A percentile compares a stretch with the other conserved stretches of the same genome.
phyloP scores from a whole-genome alignment of 306 rosid species.

The Urtica urens region DNA sequence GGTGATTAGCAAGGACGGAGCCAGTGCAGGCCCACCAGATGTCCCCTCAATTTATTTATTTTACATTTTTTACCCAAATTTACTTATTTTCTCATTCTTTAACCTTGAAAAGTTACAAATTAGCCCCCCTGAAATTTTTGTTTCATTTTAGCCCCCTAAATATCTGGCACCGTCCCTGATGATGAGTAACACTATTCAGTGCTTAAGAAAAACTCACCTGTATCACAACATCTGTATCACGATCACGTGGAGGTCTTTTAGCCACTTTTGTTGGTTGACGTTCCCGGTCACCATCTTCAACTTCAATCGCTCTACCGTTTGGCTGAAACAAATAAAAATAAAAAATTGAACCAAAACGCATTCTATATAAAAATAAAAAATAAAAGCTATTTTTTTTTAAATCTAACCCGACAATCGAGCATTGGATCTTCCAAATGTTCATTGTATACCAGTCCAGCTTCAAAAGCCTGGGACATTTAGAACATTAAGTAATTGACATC shows the following conservation, averaged over 20 bases:
- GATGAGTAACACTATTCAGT: too few species aligned
- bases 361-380: background rate
- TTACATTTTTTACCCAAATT: too few species aligned
- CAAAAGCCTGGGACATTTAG: conserved; percentile 18
- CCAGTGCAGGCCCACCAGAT: too few species aligned
- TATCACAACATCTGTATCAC: conserved; percentile 60
- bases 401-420: background rate
- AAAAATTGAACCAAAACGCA: conserved; percentile 9
- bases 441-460: conserved; percentile 6
- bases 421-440: conserved; percentile 25
- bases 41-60: too few species aligned
- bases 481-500: conserved; percentile 12
- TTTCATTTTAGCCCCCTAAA: too few species aligned
- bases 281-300: conserved; percentile 42
- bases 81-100: too few species aligned
- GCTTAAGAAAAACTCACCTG: conserved; percentile 46
- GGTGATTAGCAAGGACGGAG: conserved; percentile 8
- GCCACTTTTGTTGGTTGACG: conserved; percentile 59
- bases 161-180: too few species aligned
- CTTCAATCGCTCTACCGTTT: conserved; percentile 57
- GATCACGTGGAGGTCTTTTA: conserved; percentile 32
- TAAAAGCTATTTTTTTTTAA: background rate
- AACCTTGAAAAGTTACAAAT: conserved; percentile 11
- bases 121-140: too few species aligned
- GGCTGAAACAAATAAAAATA: conserved; percentile 42